Conservation (phyloP, 257 asterid genomes). For the Lycium barbarum region DNA sequence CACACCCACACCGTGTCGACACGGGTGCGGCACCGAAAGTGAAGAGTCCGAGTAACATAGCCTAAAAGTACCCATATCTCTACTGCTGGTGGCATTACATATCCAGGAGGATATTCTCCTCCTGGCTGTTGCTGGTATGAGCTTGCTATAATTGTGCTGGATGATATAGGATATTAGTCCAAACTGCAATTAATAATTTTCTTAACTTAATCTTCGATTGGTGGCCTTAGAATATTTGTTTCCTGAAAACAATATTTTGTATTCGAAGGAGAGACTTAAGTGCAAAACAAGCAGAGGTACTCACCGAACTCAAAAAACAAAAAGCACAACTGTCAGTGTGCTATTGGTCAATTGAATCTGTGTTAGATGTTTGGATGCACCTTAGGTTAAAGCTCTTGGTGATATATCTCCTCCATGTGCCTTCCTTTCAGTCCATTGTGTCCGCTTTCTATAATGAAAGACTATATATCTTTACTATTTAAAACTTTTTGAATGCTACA, state of each 20-base stretch:
- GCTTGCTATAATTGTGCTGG: constrained; percentile 51
- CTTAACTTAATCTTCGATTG: not conserved
- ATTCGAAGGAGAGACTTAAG: not conserved
- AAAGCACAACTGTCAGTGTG: not conserved
- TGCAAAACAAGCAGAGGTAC: constrained; percentile 1
- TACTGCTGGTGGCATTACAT: not conserved
- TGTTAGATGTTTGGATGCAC: not conserved
- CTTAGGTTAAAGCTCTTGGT: not conserved
- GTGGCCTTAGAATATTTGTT: not conserved
- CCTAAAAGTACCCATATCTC: not conserved
- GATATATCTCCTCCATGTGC: not conserved
- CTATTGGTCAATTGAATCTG: not conserved
- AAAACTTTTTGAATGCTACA: not conserved
- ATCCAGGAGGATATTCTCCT: not conserved
- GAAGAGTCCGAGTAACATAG: too few relatives aligned
- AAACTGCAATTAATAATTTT: not conserved
- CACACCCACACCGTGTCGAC: too few relatives aligned
- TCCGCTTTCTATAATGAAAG: not conserved
- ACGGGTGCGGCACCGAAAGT: too few relatives aligned
- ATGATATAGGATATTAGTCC: constrained; percentile 33
- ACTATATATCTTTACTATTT: not conserved
- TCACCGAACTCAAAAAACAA: not conserved
- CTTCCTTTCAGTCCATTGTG: not conserved
- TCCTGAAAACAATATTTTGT: not conserved
- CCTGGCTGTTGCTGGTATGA: constrained; percentile 34